A percentile compares a stretch with the other conserved stretches of the same genome.
phyloP scores from a whole-genome alignment of 192 early-diverging fungal genomes.

The Coemansia erecta region DNA sequence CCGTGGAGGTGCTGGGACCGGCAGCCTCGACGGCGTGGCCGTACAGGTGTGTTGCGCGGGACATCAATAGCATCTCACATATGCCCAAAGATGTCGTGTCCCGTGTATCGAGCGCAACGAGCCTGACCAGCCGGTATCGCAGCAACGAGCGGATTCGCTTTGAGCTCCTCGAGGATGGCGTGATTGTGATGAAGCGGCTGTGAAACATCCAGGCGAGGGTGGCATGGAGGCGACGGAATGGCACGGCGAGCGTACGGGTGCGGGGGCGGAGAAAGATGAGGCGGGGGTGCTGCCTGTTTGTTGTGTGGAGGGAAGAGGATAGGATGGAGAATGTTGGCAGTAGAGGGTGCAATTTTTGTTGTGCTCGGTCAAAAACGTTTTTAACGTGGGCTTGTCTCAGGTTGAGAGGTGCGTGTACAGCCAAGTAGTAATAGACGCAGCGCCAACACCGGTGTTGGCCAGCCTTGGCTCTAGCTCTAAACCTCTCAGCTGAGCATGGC shows the following conservation, averaged over 20 bases:
- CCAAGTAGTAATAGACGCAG: too few species aligned
- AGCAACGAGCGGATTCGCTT: conserved; percentile 22
- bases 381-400: too few species aligned
- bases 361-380: neutral
- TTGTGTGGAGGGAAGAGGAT: neutral
- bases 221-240: neutral
- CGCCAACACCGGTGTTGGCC: too few species aligned
- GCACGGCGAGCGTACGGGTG: neutral
- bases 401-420: too few species aligned
- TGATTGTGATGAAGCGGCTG: conserved; percentile 20
- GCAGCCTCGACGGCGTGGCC: conserved; percentile 3
- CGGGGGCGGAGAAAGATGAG: neutral
- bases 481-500: too few species aligned
- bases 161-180: conserved; percentile 18
- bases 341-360: neutral
- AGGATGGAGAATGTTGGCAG: conserved; percentile 9
- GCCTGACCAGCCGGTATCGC: conserved; percentile 8
- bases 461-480: too few species aligned
- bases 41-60: conserved; percentile 15
- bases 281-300: neutral
- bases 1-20: conserved; percentile 11
- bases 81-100: conserved; percentile 29
- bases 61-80: conserved; percentile 31
- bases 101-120: conserved; percentile 25
- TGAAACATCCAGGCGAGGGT: neutral